phyloP scores from a whole-genome alignment of 78 protist species.

The slime mould (Dictyostelium discoideum) region DNA sequence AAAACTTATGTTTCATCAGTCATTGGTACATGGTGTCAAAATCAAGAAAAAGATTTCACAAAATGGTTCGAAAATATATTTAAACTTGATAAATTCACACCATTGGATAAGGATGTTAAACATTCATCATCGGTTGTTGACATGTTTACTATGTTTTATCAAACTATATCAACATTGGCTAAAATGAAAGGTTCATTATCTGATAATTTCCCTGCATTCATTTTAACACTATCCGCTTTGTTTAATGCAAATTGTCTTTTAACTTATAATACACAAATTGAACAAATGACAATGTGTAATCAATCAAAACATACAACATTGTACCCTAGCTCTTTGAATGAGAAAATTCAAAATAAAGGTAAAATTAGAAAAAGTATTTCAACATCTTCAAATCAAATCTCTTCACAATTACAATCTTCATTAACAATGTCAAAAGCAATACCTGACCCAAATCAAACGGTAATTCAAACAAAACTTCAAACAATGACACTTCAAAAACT shows the following conservation, averaged over 20 bases:
- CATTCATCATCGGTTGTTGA: slow-evolving; percentile 75
- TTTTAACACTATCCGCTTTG: slow-evolving; percentile 42
- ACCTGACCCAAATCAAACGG: slow-evolving; percentile 10
- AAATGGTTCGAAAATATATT: slow-evolving; percentile 74
- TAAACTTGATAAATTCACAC: slow-evolving; percentile 60
- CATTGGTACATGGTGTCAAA: slow-evolving; percentile 65
- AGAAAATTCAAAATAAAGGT: slow-evolving; percentile 51
- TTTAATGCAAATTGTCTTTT: slow-evolving; percentile 26
- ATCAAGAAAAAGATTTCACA: slow-evolving; percentile 66
- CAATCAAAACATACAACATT: neutral
- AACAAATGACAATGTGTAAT: slow-evolving; percentile 7
- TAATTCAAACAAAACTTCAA: neutral
- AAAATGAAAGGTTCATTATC: slow-evolving; percentile 67
- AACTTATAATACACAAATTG: slow-evolving; percentile 26
- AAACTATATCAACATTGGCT: slow-evolving; percentile 51
- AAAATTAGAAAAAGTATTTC: slow-evolving; percentile 38
- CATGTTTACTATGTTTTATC: slow-evolving; percentile 73
- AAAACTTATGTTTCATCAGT: slow-evolving; percentile 41
- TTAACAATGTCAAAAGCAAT: neutral
- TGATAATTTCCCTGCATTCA: slow-evolving; percentile 42
- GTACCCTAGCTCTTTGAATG: slow-evolving; percentile 41
- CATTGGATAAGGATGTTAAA: slow-evolving; percentile 50
- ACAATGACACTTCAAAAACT: neutral
- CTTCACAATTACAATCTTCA: neutral
- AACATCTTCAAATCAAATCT: neutral